Conservation (phyloP, 768 basidiomycete genomes). For the Lepiota subincarnata region DNA sequence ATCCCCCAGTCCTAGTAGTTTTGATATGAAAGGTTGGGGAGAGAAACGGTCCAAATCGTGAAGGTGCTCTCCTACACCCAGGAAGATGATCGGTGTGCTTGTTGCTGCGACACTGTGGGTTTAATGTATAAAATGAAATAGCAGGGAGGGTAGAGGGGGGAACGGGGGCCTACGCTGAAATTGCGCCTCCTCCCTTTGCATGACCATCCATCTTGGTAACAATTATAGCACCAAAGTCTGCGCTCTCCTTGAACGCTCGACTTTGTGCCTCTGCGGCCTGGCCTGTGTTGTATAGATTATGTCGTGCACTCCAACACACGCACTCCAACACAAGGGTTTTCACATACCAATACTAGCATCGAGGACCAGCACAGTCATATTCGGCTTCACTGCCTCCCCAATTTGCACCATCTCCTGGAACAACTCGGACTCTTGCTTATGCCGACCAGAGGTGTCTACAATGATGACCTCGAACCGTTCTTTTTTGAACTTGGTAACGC, state of each 20-base stretch:
- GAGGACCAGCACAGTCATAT: slow-evolving; percentile 93
- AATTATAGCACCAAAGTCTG: slow-evolving; percentile 97
- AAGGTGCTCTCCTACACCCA: slow-evolving; percentile 97
- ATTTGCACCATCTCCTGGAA: slow-evolving; percentile 99
- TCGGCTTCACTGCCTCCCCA: slow-evolving; percentile 85
- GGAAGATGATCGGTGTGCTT: slow-evolving; percentile 97
- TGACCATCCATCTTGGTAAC: slow-evolving; percentile 99
- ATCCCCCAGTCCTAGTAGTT: slow-evolving; percentile 92
- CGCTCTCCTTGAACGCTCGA: slow-evolving; percentile 95
- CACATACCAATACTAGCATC: slow-evolving; percentile 83
- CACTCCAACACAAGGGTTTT: too few relatives aligned
- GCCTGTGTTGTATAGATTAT: slow-evolving; percentile 37
- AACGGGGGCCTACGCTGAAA: slow-evolving; percentile 78
- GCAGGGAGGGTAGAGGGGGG: not conserved
- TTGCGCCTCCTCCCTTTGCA: slow-evolving; percentile 98
- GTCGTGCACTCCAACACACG: too few relatives aligned
- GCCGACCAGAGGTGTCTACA: slow-evolving; percentile 95
- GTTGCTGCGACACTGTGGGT: slow-evolving; percentile 87
- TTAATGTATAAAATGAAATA: slow-evolving; percentile 11
- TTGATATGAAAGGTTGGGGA: slow-evolving; percentile 96
- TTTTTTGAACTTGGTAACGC: slow-evolving; percentile 96
- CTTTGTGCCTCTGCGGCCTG: slow-evolving; percentile 98
- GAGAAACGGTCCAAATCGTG: slow-evolving; percentile 94
- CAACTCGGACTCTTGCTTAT: slow-evolving; percentile 94
- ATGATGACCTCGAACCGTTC: slow-evolving; percentile 98